Evolutionary conservation across 2,329 filamentous ascomycete genomes (phyloP).

Genomic region (Penicillium thymicola): DNA sequence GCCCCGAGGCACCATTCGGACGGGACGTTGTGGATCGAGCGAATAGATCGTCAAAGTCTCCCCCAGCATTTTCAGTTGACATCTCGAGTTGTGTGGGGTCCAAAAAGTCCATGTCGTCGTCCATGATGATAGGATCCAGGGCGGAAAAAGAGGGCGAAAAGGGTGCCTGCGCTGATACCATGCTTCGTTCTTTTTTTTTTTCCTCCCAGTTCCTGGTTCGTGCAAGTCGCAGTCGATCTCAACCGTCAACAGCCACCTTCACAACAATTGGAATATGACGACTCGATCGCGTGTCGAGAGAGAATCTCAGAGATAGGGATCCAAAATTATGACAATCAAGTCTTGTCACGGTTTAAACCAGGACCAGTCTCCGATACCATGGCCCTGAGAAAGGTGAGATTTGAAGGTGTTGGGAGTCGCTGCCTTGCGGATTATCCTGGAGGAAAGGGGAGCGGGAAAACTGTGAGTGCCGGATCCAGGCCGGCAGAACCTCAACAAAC

Average conservation of each 20-base stretch:
- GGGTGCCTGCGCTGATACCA: conserved; percentile 35
- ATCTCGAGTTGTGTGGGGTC: conserved; percentile 39
- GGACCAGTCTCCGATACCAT: conserved; percentile 23
- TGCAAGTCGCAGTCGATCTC: conserved; percentile 7
- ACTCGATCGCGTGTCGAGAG: background rate
- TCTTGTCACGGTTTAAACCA: conserved; percentile 13
- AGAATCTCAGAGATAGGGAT: background rate
- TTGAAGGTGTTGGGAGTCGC: conserved; percentile 8
- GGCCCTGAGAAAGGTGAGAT: conserved; percentile 13
- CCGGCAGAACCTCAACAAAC: conserved; percentile 20
- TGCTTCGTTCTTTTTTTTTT: conserved; percentile 24
- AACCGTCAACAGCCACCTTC: conserved; percentile 13
- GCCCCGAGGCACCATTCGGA: conserved; percentile 26
- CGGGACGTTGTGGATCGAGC: conserved; percentile 33
- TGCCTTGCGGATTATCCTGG: conserved; percentile 17
- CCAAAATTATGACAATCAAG: background rate
- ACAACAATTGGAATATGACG: background rate
- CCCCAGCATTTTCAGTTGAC: conserved; percentile 35
- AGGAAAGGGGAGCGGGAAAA: conserved; percentile 30
- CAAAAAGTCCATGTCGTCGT: conserved; percentile 46
- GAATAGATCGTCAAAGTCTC: conserved; percentile 45
- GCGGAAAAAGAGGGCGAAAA: conserved; percentile 39
- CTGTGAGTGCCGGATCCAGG: conserved; percentile 23
- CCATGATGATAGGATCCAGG: conserved; percentile 42
- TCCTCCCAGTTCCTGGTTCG: background rate